Conservation (phyloP, 2,329 filamentous ascomycete species). For the Pseudonectria foliicola region DNA sequence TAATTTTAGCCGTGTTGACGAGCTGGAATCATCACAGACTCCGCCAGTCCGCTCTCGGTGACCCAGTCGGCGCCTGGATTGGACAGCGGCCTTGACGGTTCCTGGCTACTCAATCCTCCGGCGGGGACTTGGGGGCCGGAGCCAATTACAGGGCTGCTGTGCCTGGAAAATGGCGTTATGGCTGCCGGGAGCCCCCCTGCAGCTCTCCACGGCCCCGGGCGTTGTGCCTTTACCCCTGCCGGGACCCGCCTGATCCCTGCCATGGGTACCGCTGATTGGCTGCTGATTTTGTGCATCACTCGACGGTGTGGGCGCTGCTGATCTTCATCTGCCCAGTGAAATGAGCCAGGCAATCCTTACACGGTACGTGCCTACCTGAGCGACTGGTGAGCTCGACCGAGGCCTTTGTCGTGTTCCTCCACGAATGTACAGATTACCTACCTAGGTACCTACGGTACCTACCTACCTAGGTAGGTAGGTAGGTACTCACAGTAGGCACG, state of each 20-base stretch:
- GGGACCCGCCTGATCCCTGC: constrained; percentile 8
- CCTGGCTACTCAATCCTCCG: constrained; percentile 19
- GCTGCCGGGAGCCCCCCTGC: constrained; percentile 8
- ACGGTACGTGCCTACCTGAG: too few species aligned
- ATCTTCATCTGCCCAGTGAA: constrained; percentile 1
- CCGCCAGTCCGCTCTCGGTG: too few species aligned
- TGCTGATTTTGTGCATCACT: background rate
- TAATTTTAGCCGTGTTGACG: too few species aligned
- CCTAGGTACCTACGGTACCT: too few species aligned
- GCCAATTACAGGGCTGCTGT: constrained; percentile 17
- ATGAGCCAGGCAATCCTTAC: background rate
- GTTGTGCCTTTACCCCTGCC: constrained; percentile 3
- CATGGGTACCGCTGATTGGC: constrained; percentile 4
- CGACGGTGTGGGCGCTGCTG: background rate
- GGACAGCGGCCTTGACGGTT: constrained; percentile 13
- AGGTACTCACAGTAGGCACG: too few species aligned
- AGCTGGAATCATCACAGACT: too few species aligned
- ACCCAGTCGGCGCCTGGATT: too few species aligned
- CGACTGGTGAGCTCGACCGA: too few species aligned
- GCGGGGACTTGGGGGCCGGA: too few species aligned
- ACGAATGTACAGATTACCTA: too few species aligned
- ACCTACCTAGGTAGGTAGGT: too few species aligned
- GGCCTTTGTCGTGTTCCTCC: too few species aligned
- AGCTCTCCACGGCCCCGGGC: constrained; percentile 3
- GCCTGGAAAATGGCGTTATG: constrained; percentile 17